Evolutionary conservation across 2,329 filamentous ascomycete species (phyloP), one percentile per base, ranked within the genome.

Genomic region (Chaetomiaceae sp.): DNA sequence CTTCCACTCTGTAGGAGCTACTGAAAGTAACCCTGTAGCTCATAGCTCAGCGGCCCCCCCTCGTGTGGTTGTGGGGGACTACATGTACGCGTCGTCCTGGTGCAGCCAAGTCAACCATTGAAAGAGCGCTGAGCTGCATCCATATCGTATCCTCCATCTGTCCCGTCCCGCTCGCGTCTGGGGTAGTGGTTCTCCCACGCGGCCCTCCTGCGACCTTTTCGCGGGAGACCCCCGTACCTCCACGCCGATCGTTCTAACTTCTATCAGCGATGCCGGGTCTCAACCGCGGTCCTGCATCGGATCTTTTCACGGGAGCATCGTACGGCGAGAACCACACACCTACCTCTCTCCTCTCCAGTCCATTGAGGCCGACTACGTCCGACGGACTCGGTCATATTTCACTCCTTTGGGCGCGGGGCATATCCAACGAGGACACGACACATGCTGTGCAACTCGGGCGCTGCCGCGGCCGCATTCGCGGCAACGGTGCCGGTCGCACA

Each of bases 391-490:
- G 27, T 50, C 19, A 11, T 20, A 29, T 14, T 17, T n/a, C 12
- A 2, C 44, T 20, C 11, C 38, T 45, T 38, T 37, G 19, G 23
- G 29, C 15, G 20, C 34, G 7, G 12, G 29, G 43, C 52, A 53
- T 37, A 38, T n/a, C 34, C 23, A 51, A 34, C 48, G 27, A 56
- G 17, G 17, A 38, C 14, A 47, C 17, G 43, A 19, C n/a, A 55
- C 49, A 58, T 57, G 55, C 38, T 40, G 55, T 59, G 51, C 25
- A 7, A 59, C 57, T 50, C 46, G 47, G 46, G 20, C n/a, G 39
- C 57, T 51, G 51, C 56, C 49, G 53, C 17, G 39, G 31, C 44
- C 47, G 38, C 47, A 47, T 53, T 48, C 51, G 47, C 29, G 42
- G 47, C 53, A 54, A 39, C 45, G 11, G 53, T 47, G 23, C 47